These are phyloP conservation scores for Auricularia heimuer DNA, from an alignment of 768 basidiomycete species.

Conservation along the genomic window DNA sequence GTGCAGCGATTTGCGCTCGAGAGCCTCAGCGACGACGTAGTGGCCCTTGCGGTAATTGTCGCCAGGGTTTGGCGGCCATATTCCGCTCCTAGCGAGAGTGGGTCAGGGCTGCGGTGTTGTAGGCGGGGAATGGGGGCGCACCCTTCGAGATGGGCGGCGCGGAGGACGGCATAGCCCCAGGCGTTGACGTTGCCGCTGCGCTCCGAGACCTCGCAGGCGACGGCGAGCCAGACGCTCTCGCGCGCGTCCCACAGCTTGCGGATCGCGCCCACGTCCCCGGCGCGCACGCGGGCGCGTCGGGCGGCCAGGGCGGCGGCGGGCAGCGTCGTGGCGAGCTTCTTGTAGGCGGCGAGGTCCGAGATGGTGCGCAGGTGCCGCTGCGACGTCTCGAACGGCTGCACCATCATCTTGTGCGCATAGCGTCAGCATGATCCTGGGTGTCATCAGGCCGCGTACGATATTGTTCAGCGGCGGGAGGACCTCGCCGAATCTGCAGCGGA, in stretches of 20 bases:
- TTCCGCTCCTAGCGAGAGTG: slow-evolving; percentile 35
- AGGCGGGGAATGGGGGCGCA: slow-evolving; percentile 24
- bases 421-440: background rate
- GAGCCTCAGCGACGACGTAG: slow-evolving; percentile 52
- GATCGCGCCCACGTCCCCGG: slow-evolving; percentile 57
- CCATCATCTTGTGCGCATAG: slow-evolving; percentile 9
- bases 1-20: slow-evolving; percentile 43
- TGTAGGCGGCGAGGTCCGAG: slow-evolving; percentile 56
- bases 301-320: slow-evolving; percentile 60
- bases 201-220: slow-evolving; percentile 71
- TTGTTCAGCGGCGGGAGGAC: slow-evolving; percentile 63
- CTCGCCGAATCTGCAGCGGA: slow-evolving; percentile 56
- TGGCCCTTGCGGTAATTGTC: slow-evolving; percentile 76
- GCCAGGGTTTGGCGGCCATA: slow-evolving; percentile 72
- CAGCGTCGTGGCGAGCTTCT: slow-evolving; percentile 58
- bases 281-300: slow-evolving; percentile 50
- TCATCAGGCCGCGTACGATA: slow-evolving; percentile 34
- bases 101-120: background rate
- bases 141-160: slow-evolving; percentile 63
- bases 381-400: slow-evolving; percentile 58
- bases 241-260: slow-evolving; percentile 55
- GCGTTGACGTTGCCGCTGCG: slow-evolving; percentile 60
- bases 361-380: slow-evolving; percentile 64
- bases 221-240: slow-evolving; percentile 66
- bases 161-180: slow-evolving; percentile 75